phyloP scores from a whole-genome alignment of 768 basidiomycete genomes.

The Boletus tomentosulus region DNA sequence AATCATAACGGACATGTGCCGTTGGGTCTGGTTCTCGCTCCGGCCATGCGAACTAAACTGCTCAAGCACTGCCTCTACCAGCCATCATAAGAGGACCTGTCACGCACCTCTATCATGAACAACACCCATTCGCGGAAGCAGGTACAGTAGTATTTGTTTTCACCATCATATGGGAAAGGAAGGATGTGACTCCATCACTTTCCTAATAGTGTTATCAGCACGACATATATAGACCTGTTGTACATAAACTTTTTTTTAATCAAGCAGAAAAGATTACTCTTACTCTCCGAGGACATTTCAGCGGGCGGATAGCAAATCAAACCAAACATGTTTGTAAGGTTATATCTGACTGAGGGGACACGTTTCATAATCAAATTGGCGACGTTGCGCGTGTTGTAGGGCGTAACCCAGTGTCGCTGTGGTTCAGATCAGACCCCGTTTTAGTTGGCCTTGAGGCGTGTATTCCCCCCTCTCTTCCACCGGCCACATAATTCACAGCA shows the following conservation, averaged over 20 bases:
- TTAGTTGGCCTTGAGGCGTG: constrained; percentile 8
- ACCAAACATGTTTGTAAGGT: neutral
- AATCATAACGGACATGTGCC: neutral
- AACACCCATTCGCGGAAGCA: constrained; percentile 11
- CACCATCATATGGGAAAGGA: constrained; percentile 14
- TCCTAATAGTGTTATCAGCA: constrained; percentile 21
- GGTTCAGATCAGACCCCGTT: constrained; percentile 4
- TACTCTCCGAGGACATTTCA: constrained; percentile 17
- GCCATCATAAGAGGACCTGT: constrained; percentile 3
- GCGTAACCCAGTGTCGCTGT: constrained; percentile 9
- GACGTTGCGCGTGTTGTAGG: constrained; percentile 1
- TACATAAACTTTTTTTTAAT: neutral
- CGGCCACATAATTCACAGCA: neutral
- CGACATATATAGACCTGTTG: constrained; percentile 10
- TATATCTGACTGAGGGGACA: constrained; percentile 12
- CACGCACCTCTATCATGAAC: constrained; percentile 15
- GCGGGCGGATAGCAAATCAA: constrained; percentile 3
- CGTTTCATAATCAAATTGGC: constrained; percentile 18
- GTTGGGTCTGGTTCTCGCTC: neutral
- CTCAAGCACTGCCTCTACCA: constrained; percentile 18
- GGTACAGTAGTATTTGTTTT: constrained; percentile 5
- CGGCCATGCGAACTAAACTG: neutral
- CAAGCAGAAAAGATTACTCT: neutral
- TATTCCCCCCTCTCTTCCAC: neutral
- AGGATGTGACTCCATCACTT: constrained; percentile 8